Evolutionary conservation across 2,329 filamentous ascomycete genomes (phyloP).

Genomic region (Fusarium udum): DNA sequence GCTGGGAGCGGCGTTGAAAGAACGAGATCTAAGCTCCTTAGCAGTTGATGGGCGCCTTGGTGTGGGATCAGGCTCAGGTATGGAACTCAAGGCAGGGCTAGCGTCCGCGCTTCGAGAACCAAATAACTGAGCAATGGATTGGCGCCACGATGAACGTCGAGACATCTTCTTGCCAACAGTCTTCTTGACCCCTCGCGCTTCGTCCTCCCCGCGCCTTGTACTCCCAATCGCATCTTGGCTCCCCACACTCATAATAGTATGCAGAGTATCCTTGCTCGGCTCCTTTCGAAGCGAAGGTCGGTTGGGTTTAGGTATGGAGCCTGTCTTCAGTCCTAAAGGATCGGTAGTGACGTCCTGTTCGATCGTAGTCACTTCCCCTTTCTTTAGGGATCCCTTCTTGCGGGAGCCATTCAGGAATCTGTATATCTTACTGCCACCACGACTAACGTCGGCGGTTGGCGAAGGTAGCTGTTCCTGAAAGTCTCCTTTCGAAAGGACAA

Average conservation of each 20-base stretch:
- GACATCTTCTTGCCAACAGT: slow-evolving; percentile 14
- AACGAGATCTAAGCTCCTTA: not conserved
- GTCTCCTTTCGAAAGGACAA: slow-evolving; percentile 6
- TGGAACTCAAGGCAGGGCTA: slow-evolving; percentile 5
- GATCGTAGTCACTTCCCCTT: slow-evolving; percentile 5
- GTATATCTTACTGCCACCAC: slow-evolving; percentile 25
- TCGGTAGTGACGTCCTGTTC: slow-evolving; percentile 44
- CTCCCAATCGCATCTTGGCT: slow-evolving; percentile 50
- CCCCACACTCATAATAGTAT: slow-evolving; percentile 61
- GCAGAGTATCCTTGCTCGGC: slow-evolving; percentile 58
- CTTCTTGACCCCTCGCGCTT: not conserved
- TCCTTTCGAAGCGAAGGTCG: slow-evolving; percentile 51
- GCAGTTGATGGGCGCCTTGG: slow-evolving; percentile 20
- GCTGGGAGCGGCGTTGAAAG: not conserved
- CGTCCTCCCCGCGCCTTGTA: slow-evolving; percentile 10
- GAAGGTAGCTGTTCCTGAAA: not conserved
- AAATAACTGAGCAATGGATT: slow-evolving; percentile 30
- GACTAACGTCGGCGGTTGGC: not conserved
- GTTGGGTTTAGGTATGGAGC: slow-evolving; percentile 48
- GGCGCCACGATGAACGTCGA: slow-evolving; percentile 31
- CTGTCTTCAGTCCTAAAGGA: slow-evolving; percentile 23
- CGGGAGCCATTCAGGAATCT: slow-evolving; percentile 32
- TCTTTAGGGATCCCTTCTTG: slow-evolving; percentile 35
- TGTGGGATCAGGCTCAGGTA: not conserved
- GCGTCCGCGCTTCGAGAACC: slow-evolving; percentile 23